phyloP scores from a whole-genome alignment of 257 asterid genomes.

The Jaltomata sinuosa region DNA sequence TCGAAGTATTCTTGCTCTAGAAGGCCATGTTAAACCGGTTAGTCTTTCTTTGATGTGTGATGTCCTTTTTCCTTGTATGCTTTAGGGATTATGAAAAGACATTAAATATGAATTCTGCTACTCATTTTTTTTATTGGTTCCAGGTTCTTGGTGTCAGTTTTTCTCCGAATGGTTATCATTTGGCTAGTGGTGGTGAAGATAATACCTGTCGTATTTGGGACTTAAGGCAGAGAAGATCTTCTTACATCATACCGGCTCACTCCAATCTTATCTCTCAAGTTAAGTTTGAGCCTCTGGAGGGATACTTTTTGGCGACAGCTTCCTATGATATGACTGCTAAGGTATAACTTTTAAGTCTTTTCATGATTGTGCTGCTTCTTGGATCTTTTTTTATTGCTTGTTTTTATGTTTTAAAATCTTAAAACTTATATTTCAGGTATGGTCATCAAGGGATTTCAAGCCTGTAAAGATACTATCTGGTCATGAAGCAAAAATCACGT shows the following conservation, averaged over 20 bases:
- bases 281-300: constrained; percentile 92
- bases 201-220: constrained; percentile 96
- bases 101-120: background rate
- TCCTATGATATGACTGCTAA: constrained; percentile 87
- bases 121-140: constrained; percentile 3
- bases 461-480: constrained; percentile 75
- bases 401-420: background rate
- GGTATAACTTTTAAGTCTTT: constrained; percentile 25
- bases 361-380: background rate
- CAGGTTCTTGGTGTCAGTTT: constrained; percentile 81
- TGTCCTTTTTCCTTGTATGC: background rate
- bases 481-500: constrained; percentile 82
- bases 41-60: constrained; percentile 11
- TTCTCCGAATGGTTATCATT: constrained; percentile 90
- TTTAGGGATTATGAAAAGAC: background rate
- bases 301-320: constrained; percentile 79
- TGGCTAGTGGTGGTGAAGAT: constrained; percentile 97
- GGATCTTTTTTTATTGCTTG: background rate
- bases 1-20: constrained; percentile 74
- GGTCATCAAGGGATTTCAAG: constrained; percentile 91
- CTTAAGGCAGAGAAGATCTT: constrained; percentile 67
- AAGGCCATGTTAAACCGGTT: constrained; percentile 97
- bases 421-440: constrained; percentile 36
- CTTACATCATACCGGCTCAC: constrained; percentile 86
- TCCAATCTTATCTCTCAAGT: constrained; percentile 86